Percentiles rank a stretch among this genome's conserved stretches.
Evolutionary conservation across 2,329 filamentous ascomycete genomes (phyloP).

Genomic region (Fusarium decemcellulare): DNA sequence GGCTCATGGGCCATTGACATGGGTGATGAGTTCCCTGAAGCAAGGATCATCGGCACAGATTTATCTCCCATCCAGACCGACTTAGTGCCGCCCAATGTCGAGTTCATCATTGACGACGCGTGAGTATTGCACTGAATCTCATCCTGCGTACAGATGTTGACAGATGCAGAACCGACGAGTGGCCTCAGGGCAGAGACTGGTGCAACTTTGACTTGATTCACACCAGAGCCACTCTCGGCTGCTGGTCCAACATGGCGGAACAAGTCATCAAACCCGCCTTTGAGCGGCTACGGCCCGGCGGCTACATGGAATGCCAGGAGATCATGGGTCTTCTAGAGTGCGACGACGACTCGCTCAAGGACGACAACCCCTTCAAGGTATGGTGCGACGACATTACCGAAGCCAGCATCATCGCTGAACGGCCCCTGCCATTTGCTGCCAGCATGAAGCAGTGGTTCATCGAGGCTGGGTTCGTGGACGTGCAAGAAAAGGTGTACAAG

Average conservation of each 20-base stretch:
- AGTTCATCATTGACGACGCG: slow-evolving; percentile 19
- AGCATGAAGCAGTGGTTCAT: slow-evolving; percentile 9
- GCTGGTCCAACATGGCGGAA: slow-evolving; percentile 11
- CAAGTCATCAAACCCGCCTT: slow-evolving; percentile 17
- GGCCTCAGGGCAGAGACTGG: slow-evolving; percentile 17
- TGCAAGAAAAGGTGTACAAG: slow-evolving; percentile 18
- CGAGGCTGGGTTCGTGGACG: slow-evolving; percentile 9
- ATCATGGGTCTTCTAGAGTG: slow-evolving; percentile 10
- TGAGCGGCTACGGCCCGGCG: slow-evolving; percentile 10
- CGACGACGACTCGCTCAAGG: slow-evolving; percentile 1
- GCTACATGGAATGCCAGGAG: slow-evolving; percentile 15
- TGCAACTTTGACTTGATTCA: slow-evolving; percentile 18
- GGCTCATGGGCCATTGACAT: slow-evolving; percentile 14
- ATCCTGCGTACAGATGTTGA: not conserved
- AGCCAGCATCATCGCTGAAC: slow-evolving; percentile 8
- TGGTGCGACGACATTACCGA: slow-evolving; percentile 16
- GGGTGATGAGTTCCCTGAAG: slow-evolving; percentile 13
- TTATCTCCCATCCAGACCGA: slow-evolving; percentile 11
- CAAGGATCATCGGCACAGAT: slow-evolving; percentile 11
- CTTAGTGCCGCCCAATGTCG: slow-evolving; percentile 15
- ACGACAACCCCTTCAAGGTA: slow-evolving; percentile 10
- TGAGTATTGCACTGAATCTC: not conserved
- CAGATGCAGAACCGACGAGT: slow-evolving; percentile 7
- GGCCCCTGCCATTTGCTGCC: slow-evolving; percentile 3
- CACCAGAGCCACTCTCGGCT: slow-evolving; percentile 9